phyloP scores from a whole-genome alignment of 139 green algal genomes.

The Chlorokybus atmophyticus region DNA sequence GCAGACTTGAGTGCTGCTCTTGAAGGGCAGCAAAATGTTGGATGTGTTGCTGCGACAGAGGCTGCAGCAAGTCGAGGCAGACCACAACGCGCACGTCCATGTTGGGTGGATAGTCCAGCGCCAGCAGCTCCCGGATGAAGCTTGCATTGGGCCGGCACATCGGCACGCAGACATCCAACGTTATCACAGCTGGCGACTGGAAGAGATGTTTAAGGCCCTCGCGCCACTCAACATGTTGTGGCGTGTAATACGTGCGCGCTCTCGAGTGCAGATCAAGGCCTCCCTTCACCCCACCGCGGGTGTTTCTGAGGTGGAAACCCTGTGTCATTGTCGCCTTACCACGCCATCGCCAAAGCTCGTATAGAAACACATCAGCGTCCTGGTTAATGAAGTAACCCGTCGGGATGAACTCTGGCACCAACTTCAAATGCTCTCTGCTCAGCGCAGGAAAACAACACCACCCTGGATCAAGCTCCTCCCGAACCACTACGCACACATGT shows the following conservation, averaged over 20 bases:
- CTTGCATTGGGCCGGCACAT: not conserved
- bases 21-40: not conserved
- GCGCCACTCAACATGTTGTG: no score
- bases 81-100: not conserved
- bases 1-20: not conserved
- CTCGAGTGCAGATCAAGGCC: not conserved
- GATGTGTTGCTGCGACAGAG: not conserved
- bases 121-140: not conserved
- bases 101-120: not conserved
- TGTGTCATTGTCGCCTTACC: not conserved
- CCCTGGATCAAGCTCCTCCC: no score
- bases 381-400: conserved; percentile 1
- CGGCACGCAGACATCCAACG: not conserved
- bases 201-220: no score
- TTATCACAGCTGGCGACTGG: not conserved
- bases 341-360: not conserved
- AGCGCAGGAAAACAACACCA: no score
- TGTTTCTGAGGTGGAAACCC: not conserved
- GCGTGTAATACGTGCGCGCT: not conserved
- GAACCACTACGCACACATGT: no score
- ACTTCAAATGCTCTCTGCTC: not conserved
- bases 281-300: not conserved
- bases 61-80: not conserved
- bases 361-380: not conserved
- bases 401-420: not conserved